Conservation (phyloP, 257 asterid genomes). For the Solanum chaucha region DNA sequence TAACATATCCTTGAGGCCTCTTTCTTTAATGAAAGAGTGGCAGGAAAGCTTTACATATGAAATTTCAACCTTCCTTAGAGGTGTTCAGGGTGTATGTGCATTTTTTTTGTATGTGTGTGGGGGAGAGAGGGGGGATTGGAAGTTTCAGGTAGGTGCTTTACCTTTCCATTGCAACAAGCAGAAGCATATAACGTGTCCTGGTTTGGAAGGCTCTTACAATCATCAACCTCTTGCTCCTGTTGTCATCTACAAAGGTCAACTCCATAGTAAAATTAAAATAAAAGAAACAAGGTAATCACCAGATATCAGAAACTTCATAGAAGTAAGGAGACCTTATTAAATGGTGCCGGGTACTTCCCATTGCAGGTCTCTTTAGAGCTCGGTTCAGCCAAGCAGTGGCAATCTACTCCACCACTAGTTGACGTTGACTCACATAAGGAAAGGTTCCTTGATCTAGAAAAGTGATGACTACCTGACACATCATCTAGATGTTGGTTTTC, state of each 20-base stretch:
- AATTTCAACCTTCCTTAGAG: background rate
- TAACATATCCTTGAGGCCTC: background rate
- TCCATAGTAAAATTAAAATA: constrained; percentile 57
- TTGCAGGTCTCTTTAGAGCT: constrained; percentile 13
- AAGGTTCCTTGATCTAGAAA: constrained; percentile 23
- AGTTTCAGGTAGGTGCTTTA: constrained; percentile 12
- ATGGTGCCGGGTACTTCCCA: constrained; percentile 16
- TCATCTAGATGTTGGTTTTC: constrained; percentile 28
- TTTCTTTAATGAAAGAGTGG: background rate
- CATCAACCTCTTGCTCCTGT: constrained; percentile 59
- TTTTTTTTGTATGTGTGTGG: background rate
- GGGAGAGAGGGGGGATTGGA: background rate
- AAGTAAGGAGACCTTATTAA: constrained; percentile 27
- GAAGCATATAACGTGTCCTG: constrained; percentile 16
- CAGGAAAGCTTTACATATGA: background rate
- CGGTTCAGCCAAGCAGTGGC: constrained; percentile 19
- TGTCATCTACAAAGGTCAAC: constrained; percentile 79
- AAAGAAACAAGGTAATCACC: constrained; percentile 25
- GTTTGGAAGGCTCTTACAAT: constrained; percentile 9
- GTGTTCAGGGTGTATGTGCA: background rate
- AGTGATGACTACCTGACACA: constrained; percentile 19
- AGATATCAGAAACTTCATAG: constrained; percentile 3
- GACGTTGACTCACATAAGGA: constrained; percentile 22
- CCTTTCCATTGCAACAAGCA: constrained; percentile 43
- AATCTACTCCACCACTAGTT: constrained; percentile 16